phyloP scores from a whole-genome alignment of 345 rosid species.

The Adansonia digitata region DNA sequence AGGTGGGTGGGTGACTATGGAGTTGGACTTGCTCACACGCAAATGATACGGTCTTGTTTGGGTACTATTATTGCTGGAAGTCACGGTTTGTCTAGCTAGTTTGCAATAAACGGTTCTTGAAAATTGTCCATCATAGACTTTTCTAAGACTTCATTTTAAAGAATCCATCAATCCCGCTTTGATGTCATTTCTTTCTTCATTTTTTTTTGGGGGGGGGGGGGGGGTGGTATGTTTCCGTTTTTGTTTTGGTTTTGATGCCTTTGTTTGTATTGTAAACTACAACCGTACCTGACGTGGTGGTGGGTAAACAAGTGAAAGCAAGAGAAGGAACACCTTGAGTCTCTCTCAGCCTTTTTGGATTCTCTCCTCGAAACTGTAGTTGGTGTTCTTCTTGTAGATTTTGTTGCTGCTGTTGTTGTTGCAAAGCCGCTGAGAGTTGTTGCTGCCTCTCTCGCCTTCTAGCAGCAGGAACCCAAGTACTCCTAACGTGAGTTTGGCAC shows the following conservation, averaged over 20 bases:
- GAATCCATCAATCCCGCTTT: background rate
- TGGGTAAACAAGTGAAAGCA: conserved; percentile 22
- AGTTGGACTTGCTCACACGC: conserved; percentile 46
- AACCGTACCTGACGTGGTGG: conserved; percentile 18
- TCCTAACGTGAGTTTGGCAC: conserved; percentile 83
- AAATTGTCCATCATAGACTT: conserved; percentile 12
- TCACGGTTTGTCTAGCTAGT: background rate
- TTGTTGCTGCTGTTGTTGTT: conserved; percentile 29
- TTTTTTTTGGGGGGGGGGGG: background rate
- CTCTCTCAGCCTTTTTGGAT: no score
- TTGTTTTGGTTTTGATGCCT: background rate
- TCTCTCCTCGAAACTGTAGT: conserved; percentile 42
- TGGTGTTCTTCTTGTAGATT: no score
- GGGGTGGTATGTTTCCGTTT: background rate
- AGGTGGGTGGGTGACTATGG: conserved; percentile 28
- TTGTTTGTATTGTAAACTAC: conserved; percentile 13
- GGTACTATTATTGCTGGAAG: background rate
- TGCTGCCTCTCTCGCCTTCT: conserved; percentile 86
- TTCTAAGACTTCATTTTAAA: background rate
- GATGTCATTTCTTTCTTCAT: background rate
- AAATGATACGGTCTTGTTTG: conserved; percentile 35
- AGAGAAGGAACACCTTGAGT: conserved; percentile 29
- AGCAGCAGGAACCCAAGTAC: conserved; percentile 98
- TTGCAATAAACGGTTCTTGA: conserved; percentile 8
- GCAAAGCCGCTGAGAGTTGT: conserved; percentile 45